Conservation (phyloP, 768 basidiomycete species). For the Boletales sp. region DNA sequence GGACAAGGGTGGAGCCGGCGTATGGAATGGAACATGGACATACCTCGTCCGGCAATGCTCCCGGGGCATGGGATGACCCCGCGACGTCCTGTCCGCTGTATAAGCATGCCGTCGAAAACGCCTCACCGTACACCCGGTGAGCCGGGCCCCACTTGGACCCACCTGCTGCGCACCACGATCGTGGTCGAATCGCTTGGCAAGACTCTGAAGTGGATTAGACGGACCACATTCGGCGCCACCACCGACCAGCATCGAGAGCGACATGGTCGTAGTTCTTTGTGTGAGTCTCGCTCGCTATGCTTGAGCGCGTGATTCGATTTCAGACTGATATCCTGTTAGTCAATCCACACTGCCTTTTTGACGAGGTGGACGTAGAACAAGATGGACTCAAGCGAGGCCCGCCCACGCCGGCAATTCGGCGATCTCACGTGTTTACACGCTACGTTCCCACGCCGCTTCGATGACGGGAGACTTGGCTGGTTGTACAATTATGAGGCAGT, state of each 20-base stretch:
- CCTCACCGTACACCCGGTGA: neutral
- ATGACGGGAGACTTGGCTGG: neutral
- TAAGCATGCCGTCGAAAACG: conserved; percentile 2
- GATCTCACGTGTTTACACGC: conserved; percentile 14
- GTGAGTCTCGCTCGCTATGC: neutral
- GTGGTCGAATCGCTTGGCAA: conserved; percentile 75
- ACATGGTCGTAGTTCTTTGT: conserved; percentile 43
- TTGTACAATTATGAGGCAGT: conserved; percentile 26
- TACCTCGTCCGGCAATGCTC: conserved; percentile 56
- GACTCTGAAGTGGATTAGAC: conserved; percentile 73
- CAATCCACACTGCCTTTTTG: no score
- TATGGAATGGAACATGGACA: conserved; percentile 15
- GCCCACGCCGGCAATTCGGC: conserved; percentile 2
- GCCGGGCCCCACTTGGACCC: conserved; percentile 12
- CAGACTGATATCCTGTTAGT: neutral
- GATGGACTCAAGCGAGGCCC: neutral
- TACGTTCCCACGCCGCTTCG: neutral
- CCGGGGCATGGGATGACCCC: conserved; percentile 41
- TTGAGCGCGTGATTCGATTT: neutral
- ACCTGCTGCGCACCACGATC: conserved; percentile 83
- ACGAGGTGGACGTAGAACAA: neutral
- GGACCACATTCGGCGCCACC: conserved; percentile 77
- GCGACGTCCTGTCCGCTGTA: conserved; percentile 59
- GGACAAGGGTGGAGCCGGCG: conserved; percentile 7
- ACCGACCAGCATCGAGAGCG: conserved; percentile 73